phyloP scores from a whole-genome alignment of 2,329 filamentous ascomycete genomes.

The Neofusicoccum parvum region DNA sequence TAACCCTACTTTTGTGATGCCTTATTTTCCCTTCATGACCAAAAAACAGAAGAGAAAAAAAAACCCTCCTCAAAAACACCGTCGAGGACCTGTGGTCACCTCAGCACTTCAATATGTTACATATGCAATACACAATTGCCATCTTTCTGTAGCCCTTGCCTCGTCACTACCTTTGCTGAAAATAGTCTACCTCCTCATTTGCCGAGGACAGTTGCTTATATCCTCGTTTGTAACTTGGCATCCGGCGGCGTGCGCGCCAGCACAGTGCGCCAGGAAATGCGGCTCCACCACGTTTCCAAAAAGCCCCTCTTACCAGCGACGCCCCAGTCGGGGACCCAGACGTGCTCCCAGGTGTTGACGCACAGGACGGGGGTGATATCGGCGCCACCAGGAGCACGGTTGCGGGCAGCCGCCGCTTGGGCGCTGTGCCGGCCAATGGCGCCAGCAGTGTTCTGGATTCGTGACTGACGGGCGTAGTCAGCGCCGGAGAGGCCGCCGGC shows the following conservation, averaged over 20 bases:
- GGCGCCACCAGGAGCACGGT: slow-evolving; percentile 65
- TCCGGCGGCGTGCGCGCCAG: slow-evolving; percentile 17
- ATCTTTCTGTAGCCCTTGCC: not conserved
- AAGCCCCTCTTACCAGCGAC: slow-evolving; percentile 72
- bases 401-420: slow-evolving; percentile 34
- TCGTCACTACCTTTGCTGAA: not conserved
- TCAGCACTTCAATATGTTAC: slow-evolving; percentile 8
- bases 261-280: slow-evolving; percentile 82
- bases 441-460: slow-evolving; percentile 41
- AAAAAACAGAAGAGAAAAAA: not conserved
- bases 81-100: not conserved
- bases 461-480: slow-evolving; percentile 7
- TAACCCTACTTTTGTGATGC: not conserved
- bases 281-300: slow-evolving; percentile 82
- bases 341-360: slow-evolving; percentile 95
- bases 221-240: not conserved
- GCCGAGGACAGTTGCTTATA: not conserved
- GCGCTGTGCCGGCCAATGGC: slow-evolving; percentile 38
- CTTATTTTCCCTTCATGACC: not conserved
- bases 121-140: slow-evolving; percentile 12
- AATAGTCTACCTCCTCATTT: not conserved
- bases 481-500: slow-evolving; percentile 26
- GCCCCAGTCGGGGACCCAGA: slow-evolving; percentile 83
- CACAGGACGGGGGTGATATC: slow-evolving; percentile 79
- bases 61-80: not conserved